Conservation (phyloP, 768 basidiomycete species). For the Leucosporidium creatinivorum region DNA sequence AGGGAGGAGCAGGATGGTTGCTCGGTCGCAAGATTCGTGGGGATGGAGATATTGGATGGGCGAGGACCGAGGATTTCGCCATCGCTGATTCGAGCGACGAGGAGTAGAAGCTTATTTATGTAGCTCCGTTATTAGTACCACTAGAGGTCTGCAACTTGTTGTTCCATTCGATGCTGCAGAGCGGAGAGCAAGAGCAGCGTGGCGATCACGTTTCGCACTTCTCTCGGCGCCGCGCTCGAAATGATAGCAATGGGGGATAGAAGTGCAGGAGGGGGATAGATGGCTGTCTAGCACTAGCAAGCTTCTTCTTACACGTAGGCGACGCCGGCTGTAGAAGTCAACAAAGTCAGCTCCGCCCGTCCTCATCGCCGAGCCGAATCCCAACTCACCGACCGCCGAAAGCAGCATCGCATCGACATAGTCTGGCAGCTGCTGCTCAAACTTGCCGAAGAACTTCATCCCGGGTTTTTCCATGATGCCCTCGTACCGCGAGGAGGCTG, state of each 20-base stretch:
- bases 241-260: too few species aligned
- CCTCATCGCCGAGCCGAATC: neutral
- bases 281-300: neutral
- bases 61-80: slow-evolving; percentile 13
- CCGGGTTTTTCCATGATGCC: slow-evolving; percentile 48
- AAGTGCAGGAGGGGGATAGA: too few species aligned
- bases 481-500: slow-evolving; percentile 52
- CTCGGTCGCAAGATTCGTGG: slow-evolving; percentile 15
- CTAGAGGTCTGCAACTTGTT: too few species aligned
- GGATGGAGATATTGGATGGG: slow-evolving; percentile 17
- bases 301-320: slow-evolving; percentile 1
- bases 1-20: slow-evolving; percentile 30
- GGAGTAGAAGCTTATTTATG: too few species aligned
- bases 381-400: slow-evolving; percentile 15
- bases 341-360: neutral
- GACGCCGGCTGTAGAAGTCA: neutral
- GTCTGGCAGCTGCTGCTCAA: slow-evolving; percentile 68
- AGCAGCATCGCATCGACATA: slow-evolving; percentile 49
- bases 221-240: too few species aligned
- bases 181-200: too few species aligned
- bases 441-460: slow-evolving; percentile 63
- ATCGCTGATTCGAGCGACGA: too few species aligned
- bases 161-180: too few species aligned
- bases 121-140: too few species aligned
- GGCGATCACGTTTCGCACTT: too few species aligned